Percentiles rank a stretch among this genome's conserved stretches.
phyloP scores from a whole-genome alignment of 495 filamentous ascomycete genomes.

The Xanthoparmelia taractica region DNA sequence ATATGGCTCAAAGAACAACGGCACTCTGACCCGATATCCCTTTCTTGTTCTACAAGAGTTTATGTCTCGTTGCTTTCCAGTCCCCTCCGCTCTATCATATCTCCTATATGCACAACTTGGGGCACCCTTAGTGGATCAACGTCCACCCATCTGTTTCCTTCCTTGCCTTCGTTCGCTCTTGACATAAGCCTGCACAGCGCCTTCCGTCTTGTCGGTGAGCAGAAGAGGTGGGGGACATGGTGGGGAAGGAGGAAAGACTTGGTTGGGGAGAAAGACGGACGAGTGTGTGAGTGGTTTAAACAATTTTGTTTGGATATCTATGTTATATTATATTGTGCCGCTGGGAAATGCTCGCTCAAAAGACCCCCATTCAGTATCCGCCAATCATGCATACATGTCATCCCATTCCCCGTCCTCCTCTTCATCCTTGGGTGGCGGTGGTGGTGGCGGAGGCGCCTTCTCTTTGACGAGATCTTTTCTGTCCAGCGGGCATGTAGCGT shows the following conservation, averaged over 20 bases:
- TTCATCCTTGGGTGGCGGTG: conserved; percentile 39
- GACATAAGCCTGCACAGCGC: conserved; percentile 31
- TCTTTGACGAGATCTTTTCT: conserved; percentile 68
- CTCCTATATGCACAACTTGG: conserved; percentile 39
- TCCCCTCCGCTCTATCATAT: conserved; percentile 40
- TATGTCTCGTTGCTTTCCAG: conserved; percentile 34
- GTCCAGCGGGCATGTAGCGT: conserved; percentile 85
- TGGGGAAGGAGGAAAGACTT: neutral
- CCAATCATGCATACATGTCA: conserved; percentile 61
- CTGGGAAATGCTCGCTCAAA: neutral
- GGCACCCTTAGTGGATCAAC: conserved; percentile 33
- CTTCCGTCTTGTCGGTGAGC: conserved; percentile 30
- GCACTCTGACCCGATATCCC: conserved; percentile 34
- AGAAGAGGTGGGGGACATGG: conserved; percentile 25
- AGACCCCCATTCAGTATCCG: neutral
- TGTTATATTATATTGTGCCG: neutral
- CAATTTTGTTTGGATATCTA: neutral
- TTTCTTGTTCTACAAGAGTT: conserved; percentile 35
- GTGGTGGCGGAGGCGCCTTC: conserved; percentile 45
- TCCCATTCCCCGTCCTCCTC: conserved; percentile 51
- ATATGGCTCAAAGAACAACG: conserved; percentile 40
- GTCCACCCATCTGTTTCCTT: conserved; percentile 26
- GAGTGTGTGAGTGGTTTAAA: neutral
- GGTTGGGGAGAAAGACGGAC: neutral
- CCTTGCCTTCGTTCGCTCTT: conserved; percentile 19